Evolutionary conservation across 2,329 filamentous ascomycete genomes (phyloP).

Genomic region (Fusarium floridanum): DNA sequence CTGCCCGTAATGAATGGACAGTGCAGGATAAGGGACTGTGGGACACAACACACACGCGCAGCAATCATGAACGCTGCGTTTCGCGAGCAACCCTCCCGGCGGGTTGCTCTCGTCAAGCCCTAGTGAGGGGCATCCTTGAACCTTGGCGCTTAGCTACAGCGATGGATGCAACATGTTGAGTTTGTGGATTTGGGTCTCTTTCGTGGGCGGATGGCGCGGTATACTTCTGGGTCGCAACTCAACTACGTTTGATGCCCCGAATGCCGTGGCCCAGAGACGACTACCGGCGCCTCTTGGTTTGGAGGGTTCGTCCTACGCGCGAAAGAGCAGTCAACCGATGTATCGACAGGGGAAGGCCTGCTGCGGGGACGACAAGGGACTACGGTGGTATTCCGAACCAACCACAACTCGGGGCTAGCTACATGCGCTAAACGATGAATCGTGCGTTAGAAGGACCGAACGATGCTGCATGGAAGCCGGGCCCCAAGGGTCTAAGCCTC

Average conservation of each 20-base stretch:
- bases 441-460: conserved; percentile 49
- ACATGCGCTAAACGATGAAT: conserved; percentile 43
- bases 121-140: conserved; percentile 17
- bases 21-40: conserved; percentile 23
- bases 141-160: conserved; percentile 16
- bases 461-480: conserved; percentile 46
- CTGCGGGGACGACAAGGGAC: conserved; percentile 41
- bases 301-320: conserved; percentile 24
- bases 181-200: background rate
- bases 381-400: conserved; percentile 39
- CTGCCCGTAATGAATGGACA: conserved; percentile 17
- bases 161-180: conserved; percentile 18
- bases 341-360: conserved; percentile 34
- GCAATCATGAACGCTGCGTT: conserved; percentile 28
- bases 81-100: conserved; percentile 13
- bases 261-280: conserved; percentile 33
- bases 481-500: conserved; percentile 46
- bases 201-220: conserved; percentile 17
- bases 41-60: conserved; percentile 9
- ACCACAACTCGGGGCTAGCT: conserved; percentile 32
- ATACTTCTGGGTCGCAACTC: background rate
- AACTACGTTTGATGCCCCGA: conserved; percentile 13
- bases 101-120: conserved; percentile 15
- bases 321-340: conserved; percentile 22
- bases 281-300: conserved; percentile 33